Evolutionary conservation across 1,284 basidiomycete species (phyloP).

Genomic region (Cryptococcus wingfieldii): DNA sequence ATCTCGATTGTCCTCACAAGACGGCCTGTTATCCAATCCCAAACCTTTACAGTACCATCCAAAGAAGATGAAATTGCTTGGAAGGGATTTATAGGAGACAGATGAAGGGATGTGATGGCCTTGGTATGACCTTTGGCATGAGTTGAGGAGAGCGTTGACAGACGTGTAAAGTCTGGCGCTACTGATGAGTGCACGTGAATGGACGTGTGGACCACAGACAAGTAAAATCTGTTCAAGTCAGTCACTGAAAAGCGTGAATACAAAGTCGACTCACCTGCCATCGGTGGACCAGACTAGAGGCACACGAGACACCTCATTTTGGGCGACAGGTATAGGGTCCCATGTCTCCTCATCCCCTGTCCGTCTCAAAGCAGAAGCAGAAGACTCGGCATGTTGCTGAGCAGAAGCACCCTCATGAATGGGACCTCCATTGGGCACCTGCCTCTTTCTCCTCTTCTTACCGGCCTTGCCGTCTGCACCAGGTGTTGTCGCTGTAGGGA

Average conservation of each 20-base stretch:
- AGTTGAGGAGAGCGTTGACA: slow-evolving; percentile 68
- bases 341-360: slow-evolving; percentile 14
- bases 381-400: not conserved
- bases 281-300: slow-evolving; percentile 78
- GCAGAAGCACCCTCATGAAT: not conserved
- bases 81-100: slow-evolving; percentile 82
- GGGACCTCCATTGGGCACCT: not conserved
- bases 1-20: slow-evolving; percentile 70
- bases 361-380: not conserved
- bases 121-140: slow-evolving; percentile 52
- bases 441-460: slow-evolving; percentile 4
- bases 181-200: slow-evolving; percentile 75
- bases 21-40: slow-evolving; percentile 88
- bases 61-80: slow-evolving; percentile 83
- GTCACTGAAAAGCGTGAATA: not conserved
- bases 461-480: not conserved
- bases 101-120: slow-evolving; percentile 66
- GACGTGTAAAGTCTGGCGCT: slow-evolving; percentile 61
- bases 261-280: slow-evolving; percentile 61
- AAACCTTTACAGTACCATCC: slow-evolving; percentile 79
- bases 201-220: slow-evolving; percentile 68
- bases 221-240: slow-evolving; percentile 66
- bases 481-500: not conserved
- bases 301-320: slow-evolving; percentile 61
- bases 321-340: slow-evolving; percentile 55